Evolutionary conservation across 2,329 filamentous ascomycete genomes (phyloP).

Genomic region (Neophaeococcomyces mojaviensis): DNA sequence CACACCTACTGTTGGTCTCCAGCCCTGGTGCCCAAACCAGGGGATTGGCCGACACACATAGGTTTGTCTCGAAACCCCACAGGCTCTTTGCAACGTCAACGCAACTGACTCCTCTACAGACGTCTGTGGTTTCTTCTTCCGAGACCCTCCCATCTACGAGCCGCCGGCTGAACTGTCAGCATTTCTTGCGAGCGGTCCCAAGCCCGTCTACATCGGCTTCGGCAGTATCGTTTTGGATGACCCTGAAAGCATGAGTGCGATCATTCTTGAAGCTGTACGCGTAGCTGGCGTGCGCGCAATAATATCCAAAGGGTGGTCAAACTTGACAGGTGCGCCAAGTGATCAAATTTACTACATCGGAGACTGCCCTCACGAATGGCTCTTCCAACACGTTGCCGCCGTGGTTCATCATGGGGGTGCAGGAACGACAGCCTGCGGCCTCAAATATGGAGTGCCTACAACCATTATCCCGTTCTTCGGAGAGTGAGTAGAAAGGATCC

Average conservation of each 20-base stretch:
- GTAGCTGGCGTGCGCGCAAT: conserved; percentile 44
- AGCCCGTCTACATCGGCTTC: conserved; percentile 50
- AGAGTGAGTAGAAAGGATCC: no score
- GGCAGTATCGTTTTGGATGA: conserved; percentile 50
- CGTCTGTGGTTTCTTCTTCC: conserved; percentile 39
- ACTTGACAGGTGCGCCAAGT: no score
- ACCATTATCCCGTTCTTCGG: conserved; percentile 52
- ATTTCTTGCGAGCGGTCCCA: conserved; percentile 40
- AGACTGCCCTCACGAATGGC: conserved; percentile 52
- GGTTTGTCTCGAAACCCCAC: no score
- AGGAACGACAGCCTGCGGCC: conserved; percentile 45
- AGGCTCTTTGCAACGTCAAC: no score
- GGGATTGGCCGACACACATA: conserved; percentile 33
- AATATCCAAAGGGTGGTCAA: conserved; percentile 50
- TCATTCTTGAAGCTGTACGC: conserved; percentile 41
- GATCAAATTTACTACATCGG: conserved; percentile 42
- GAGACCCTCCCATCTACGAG: conserved; percentile 28
- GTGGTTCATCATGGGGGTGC: conserved; percentile 55
- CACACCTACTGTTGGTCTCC: conserved; percentile 42
- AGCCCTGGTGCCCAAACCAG: conserved; percentile 32
- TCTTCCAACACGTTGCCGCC: conserved; percentile 48
- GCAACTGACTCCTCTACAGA: no score
- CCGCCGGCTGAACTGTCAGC: conserved; percentile 32
- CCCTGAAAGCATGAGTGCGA: conserved; percentile 36
- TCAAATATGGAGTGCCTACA: conserved; percentile 46